Percentiles rank a stretch among this genome's conserved stretches.
Conservation (phyloP, 441 rosid genomes). For the Erodium moschatum region DNA sequence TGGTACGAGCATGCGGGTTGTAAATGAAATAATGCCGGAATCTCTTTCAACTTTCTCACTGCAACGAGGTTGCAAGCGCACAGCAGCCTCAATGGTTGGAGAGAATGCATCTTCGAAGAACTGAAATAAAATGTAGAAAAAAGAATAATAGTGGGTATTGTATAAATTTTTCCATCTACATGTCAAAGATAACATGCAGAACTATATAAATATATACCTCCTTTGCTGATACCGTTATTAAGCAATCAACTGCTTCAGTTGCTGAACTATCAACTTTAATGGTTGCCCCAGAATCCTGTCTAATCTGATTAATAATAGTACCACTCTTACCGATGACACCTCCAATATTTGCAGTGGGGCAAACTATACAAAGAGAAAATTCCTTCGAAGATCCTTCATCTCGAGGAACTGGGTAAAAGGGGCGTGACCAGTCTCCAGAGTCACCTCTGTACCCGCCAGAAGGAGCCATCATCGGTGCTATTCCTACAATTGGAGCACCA, state of each 20-base stretch:
- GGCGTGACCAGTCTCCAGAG: constrained; percentile 69
- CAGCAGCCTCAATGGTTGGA: constrained; percentile 82
- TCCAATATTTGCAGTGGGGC: constrained; percentile 58
- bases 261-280: constrained; percentile 75
- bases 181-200: constrained; percentile 8
- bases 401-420: constrained; percentile 49
- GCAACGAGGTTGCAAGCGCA: constrained; percentile 82
- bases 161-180: background rate
- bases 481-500: constrained; percentile 33
- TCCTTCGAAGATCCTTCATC: constrained; percentile 61
- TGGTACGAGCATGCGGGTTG: constrained; percentile 87
- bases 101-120: constrained; percentile 76
- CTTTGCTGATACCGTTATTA: constrained; percentile 64
- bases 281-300: constrained; percentile 72
- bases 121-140: constrained; percentile 28
- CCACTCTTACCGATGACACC: constrained; percentile 87
- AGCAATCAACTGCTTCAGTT: constrained; percentile 77
- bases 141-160: constrained; percentile 11
- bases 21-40: constrained; percentile 68
- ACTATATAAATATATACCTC: constrained; percentile 48
- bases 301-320: constrained; percentile 68
- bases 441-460: constrained; percentile 80
- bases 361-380: constrained; percentile 57
- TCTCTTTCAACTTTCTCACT: constrained; percentile 90
- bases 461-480: constrained; percentile 58